Base-by-base conservation (phyloP, 2,329 filamentous ascomycete species). In the Epichloe bromicola region DNA sequence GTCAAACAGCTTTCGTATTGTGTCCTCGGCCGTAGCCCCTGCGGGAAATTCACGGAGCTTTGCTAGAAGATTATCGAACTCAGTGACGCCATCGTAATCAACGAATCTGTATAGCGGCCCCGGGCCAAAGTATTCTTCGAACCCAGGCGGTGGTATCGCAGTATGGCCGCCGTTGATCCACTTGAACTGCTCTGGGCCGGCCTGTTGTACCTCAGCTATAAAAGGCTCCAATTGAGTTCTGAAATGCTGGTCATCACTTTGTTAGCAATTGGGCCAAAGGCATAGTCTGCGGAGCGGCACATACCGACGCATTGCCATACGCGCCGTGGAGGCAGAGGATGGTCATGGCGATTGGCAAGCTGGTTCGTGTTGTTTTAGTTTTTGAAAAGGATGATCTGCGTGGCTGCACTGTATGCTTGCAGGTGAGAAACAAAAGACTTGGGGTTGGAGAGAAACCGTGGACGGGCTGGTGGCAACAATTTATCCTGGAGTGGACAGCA, bases 281-380 rank as follows among this genome's bases (percentile, higher is more conserved):
- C 6, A 11, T 23, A 3, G 5, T 23, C 11, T 2, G n/a, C 4
- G 4, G 14, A 12, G 7, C 6, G 26, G 20, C 5, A 15, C 12
- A 19, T 19, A 53, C 51, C 47, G 30, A 39, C 19, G 46, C 42
- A 33, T 42, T 53, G 2, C 51, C 48, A 19, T 36, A 51, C 14
- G 51, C 38, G 19, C 51, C 51, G 33, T 53, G 51, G 1, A 53
- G 48, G 34, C 51, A 53, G 12, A 53, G 51, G 19, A 53, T 34
- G 1, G 49, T 51, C 48, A 53, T 53, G 14, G 42, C 19, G 5
- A 17, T 19, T 14, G 20, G 6, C 2, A 8, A 39, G 30, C 8
- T 11, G 1, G 10, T 4, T 7, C 2, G 14, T 6, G 19, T 7
- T 37, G 3, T 23, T 12, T 3, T n/a, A 14, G 2, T 3, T 14